Base-by-base conservation (phyloP, 306 rosid genomes). In the Corylus avellana region DNA sequence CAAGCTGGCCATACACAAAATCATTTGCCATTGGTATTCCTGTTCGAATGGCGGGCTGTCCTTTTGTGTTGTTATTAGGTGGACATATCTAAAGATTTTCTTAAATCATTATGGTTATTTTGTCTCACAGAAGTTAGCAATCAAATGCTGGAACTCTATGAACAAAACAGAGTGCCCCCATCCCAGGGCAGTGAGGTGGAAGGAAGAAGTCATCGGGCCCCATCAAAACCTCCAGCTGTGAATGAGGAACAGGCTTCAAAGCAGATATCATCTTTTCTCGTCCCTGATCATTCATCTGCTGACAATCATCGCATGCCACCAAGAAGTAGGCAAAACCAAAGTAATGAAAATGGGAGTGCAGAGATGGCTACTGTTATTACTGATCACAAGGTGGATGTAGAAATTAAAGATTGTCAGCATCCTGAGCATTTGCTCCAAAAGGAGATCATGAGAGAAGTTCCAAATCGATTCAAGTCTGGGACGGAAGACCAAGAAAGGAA, bases 141-240 rank as follows among this genome's bases (percentile, higher is more conserved):
- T 84, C 99, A 95, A 89, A 95, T 95, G 98, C 85, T 93, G 85
- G 99, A 95, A 88, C 90, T 95, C 49, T 93, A 95, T 72, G 98
- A 95, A 84, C 98, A 93, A 81, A 91, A 92, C 79, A 89, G 92
- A 75, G 80, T 88, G 78, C 94, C 94, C 51, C 94, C 86, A 71
- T 84, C 94, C 68, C 72, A 67, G n/a, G 72, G 72, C 3, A 89
- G 79, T 68, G 98, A 95, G 49, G 89, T 82, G 9, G 98, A 91
- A 85, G 97, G 93, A 74, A 86, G 86, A 63, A 69, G 87, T 72
- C 89, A 82, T 71, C 85, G 92, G 53, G 44, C 74, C 74, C 35
- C 82, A 8, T 42, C 68, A 7, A 95, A 91, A 85, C 81, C 80
- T 72, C 85, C 87, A 57, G 77, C 86, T 22, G 76, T 85, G 89